Percentiles rank a stretch among this genome's conserved stretches.
Conservation (phyloP, 306 rosid genomes). For the Lotus japonicus region DNA sequence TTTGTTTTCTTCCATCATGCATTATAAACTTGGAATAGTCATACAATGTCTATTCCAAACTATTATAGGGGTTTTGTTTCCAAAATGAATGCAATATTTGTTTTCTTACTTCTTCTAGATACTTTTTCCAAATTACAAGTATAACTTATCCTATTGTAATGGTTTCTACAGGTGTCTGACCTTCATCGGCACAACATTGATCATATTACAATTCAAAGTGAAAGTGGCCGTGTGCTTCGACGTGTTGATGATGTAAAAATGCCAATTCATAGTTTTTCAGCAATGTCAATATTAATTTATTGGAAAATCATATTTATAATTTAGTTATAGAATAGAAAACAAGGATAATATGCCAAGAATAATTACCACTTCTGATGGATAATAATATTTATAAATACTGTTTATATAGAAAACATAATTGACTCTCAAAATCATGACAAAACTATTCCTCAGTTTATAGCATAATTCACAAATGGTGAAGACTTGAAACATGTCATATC, state of each 20-base stretch:
- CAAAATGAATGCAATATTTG: not conserved
- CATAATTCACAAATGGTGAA: not conserved
- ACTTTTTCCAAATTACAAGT: constrained; percentile 1
- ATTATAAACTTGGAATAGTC: not conserved
- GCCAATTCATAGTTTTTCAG: constrained; percentile 7
- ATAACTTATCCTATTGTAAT: constrained; percentile 19
- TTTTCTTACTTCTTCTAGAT: not conserved
- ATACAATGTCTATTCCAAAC: not conserved
- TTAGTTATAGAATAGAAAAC: not conserved
- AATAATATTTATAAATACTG: not conserved
- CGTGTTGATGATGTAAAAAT: constrained; percentile 82
- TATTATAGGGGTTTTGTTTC: not conserved
- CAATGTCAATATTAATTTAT: not conserved
- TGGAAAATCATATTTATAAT: not conserved
- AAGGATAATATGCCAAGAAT: not conserved
- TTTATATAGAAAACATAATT: not conserved
- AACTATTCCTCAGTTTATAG: not conserved
- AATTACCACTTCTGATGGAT: not conserved
- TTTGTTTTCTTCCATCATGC: not conserved
- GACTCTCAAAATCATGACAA: too few species aligned
- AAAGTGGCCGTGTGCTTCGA: constrained; percentile 80
- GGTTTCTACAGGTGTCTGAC: constrained; percentile 59
- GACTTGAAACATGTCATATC: not conserved
- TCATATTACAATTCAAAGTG: constrained; percentile 74
- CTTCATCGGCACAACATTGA: constrained; percentile 96